Evolutionary conservation across 2,329 filamentous ascomycete genomes (phyloP), one percentile per base, ranked within the genome.

Genomic region (Xylaria sp.): DNA sequence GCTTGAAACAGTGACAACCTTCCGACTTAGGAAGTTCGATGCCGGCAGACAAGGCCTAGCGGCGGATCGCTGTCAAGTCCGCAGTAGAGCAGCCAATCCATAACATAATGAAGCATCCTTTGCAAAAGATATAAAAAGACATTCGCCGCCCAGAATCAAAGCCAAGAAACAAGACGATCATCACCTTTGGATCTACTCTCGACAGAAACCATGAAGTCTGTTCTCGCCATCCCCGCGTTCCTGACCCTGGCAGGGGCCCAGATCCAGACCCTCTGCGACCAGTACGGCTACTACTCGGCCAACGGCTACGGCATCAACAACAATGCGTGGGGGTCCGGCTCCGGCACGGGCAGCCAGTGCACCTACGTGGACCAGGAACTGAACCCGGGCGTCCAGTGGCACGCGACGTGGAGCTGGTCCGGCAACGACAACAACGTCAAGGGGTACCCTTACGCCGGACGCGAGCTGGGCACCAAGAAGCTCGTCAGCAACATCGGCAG

Each of bases 221-320:
- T 61, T 4, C 25, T 70, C 59, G 48, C 62, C 31, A 9, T 70
- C 34, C 61, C 62, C 48, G 65, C 67, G 10, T 41, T 70, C 44
- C 37, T 63, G 54, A 51, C 70, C 48, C 50, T 66, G 13, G 59
- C 65, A 10, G 63, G 34, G 58, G 67, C 67, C 8, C 70, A 72
- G 65, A 18, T 18, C 12, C 37, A 55, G 37, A 46, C 41, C 41
- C 70, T 72, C 34, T 72, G 70, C 55, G 54, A n/a, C 55, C 70
- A 72, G 28, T 72, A 62, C 41, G 46, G 46, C 55, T 67, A 67
- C 50, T 69, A 59, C 55, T 13, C 57, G 8, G 20, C 56, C 13
- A 68, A 66, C 44, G 70, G 70, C 8, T 72, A 72, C 65, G 57
- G 65, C 59, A 28, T 72, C n/a, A 72, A 72, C 59, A 72, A 72